Percentiles rank a stretch among this genome's conserved stretches.
Evolutionary conservation across 2,329 filamentous ascomycete genomes (phyloP).

Genomic region (Monilinia fructicola): DNA sequence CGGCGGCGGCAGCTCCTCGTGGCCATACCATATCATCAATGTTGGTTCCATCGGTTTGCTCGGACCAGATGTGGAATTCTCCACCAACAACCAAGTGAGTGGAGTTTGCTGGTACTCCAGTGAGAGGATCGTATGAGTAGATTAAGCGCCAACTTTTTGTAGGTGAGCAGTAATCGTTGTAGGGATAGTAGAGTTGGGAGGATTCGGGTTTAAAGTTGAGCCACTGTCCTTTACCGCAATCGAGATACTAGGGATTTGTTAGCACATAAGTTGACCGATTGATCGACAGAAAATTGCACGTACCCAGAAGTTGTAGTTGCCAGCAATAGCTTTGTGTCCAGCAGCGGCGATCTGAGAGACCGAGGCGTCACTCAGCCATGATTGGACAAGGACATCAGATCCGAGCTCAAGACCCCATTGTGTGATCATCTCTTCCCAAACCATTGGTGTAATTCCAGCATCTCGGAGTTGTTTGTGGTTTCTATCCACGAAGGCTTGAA

Average conservation of each 20-base stretch:
- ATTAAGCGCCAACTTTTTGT: constrained; percentile 78
- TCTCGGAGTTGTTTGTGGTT: constrained; percentile 65
- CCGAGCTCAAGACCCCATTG: constrained; percentile 75
- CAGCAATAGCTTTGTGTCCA: constrained; percentile 71
- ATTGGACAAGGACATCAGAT: constrained; percentile 71
- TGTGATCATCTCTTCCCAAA: constrained; percentile 86
- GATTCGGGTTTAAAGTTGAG: constrained; percentile 65
- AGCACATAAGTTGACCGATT: constrained; percentile 24
- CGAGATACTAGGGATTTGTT: constrained; percentile 61
- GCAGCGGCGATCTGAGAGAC: constrained; percentile 58
- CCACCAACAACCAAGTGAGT: constrained; percentile 74
- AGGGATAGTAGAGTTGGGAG: constrained; percentile 61
- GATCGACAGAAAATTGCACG: constrained; percentile 35
- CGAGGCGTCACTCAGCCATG: constrained; percentile 66
- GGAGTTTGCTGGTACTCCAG: constrained; percentile 58
- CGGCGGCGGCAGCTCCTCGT: constrained; percentile 68
- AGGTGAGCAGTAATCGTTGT: constrained; percentile 77
- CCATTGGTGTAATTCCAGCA: constrained; percentile 68
- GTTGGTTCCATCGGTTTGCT: constrained; percentile 75
- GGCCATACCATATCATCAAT: constrained; percentile 79
- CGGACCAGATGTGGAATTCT: constrained; percentile 79
- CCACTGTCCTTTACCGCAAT: constrained; percentile 80
- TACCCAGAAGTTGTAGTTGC: constrained; percentile 77
- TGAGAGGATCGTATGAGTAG: constrained; percentile 76
- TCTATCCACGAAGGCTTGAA: constrained; percentile 74